Evolutionary conservation across 495 filamentous ascomycete species (phyloP).

Genomic region (Sabuloglossum arenarium): DNA sequence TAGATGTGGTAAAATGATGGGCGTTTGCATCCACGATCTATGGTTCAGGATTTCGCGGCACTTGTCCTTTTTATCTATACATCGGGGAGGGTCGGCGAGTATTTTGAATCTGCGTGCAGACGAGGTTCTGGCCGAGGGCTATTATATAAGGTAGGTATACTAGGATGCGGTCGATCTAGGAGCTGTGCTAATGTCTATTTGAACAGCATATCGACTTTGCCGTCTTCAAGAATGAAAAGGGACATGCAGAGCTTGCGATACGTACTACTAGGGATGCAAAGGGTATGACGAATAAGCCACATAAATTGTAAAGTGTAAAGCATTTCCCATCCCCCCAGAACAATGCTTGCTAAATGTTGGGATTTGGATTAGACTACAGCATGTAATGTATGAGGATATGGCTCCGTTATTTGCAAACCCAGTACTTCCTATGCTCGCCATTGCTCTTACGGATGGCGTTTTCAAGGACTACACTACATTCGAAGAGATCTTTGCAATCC

Average conservation of each 20-base stretch:
- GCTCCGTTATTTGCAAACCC: neutral
- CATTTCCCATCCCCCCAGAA: conserved; percentile 2
- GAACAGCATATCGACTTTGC: conserved; percentile 6
- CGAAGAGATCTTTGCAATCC: neutral
- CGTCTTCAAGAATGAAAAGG: conserved; percentile 9
- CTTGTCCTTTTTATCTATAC: conserved; percentile 8
- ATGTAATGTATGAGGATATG: conserved; percentile 2
- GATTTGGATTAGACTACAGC: neutral
- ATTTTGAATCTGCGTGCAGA: conserved; percentile 7
- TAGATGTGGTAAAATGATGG: conserved; percentile 8
- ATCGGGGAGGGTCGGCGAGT: conserved; percentile 7
- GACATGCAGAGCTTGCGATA: conserved; percentile 5
- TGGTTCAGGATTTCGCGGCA: conserved; percentile 6
- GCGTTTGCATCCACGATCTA: conserved; percentile 5
- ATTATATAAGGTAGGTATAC: conserved; percentile 8
- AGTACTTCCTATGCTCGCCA: neutral
- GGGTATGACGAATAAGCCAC: conserved; percentile 6
- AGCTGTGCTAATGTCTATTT: neutral
- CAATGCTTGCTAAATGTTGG: conserved; percentile 5
- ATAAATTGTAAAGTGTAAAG: conserved; percentile 6
- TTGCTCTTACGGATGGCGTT: neutral
- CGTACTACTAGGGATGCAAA: conserved; percentile 6
- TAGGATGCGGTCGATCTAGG: neutral
- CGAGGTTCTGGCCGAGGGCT: conserved; percentile 9
- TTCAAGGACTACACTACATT: neutral